phyloP scores from a whole-genome alignment of 208 protist genomes.

The Balamuthia mandrillaris region DNA sequence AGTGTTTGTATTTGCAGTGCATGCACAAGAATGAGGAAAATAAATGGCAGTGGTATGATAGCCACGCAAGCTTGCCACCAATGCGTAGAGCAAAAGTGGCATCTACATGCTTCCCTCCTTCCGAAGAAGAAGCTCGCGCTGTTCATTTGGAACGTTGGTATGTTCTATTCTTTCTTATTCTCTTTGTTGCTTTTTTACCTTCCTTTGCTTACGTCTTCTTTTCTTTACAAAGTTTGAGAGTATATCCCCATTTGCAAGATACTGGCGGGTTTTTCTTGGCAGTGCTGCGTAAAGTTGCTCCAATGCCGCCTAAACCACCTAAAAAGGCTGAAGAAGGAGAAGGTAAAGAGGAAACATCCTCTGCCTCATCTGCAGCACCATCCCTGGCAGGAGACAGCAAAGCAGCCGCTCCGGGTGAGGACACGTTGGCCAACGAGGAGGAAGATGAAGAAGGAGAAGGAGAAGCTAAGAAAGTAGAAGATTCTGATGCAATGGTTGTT shows the following conservation, averaged over 20 bases:
- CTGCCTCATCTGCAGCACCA: background rate
- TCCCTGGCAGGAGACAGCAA: background rate
- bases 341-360: background rate
- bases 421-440: background rate
- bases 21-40: background rate
- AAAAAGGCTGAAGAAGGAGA: background rate
- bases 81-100: background rate
- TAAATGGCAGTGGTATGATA: background rate
- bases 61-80: background rate
- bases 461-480: background rate
- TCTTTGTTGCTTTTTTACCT: background rate
- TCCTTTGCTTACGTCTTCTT: background rate
- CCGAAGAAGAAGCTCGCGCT: constrained; percentile 51
- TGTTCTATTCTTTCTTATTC: background rate
- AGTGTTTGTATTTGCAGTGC: too few species aligned
- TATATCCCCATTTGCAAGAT: constrained; percentile 88
- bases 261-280: constrained; percentile 95
- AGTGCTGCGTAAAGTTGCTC: constrained; percentile 72
- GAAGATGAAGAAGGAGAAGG: background rate
- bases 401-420: background rate
- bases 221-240: constrained; percentile 68
- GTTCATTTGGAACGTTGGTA: constrained; percentile 77
- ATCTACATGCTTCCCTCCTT: constrained; percentile 76
- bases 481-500: background rate
- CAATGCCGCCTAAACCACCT: background rate